These are phyloP conservation scores for Grigorovia humatica DNA, from an alignment of 805 yeast species.

Conservation along the genomic window DNA sequence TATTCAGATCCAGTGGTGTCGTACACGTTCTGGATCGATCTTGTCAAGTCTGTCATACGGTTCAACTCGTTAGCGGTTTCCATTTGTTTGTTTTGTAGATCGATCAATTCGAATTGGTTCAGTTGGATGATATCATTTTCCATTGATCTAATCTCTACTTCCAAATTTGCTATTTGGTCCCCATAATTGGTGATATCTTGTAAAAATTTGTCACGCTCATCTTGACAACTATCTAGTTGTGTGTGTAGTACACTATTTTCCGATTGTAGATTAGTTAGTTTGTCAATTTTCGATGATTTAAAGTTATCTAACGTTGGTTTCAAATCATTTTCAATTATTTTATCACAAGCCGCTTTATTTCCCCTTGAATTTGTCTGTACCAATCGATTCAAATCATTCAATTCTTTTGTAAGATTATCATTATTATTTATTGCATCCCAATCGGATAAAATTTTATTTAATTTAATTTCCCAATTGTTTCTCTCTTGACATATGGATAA, in stretches of 20 bases:
- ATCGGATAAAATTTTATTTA: constrained; percentile 9
- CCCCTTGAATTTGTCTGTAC: not conserved
- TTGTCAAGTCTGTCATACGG: not conserved
- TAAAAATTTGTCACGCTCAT: not conserved
- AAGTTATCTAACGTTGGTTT: not conserved
- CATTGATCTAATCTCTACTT: not conserved
- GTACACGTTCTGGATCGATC: not conserved
- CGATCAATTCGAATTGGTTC: not conserved
- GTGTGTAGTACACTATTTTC: not conserved
- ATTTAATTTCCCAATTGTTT: constrained; percentile 14
- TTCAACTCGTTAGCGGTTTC: not conserved
- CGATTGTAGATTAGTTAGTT: not conserved
- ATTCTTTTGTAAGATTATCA: not conserved
- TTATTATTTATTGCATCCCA: not conserved
- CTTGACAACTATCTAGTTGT: not conserved
- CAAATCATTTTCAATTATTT: not conserved
- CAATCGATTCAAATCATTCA: not conserved
- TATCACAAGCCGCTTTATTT: not conserved
- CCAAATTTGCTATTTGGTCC: not conserved
- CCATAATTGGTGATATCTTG: no score
- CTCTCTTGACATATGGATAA: constrained; percentile 10
- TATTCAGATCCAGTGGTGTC: not conserved
- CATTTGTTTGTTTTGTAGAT: not conserved
- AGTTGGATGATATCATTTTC: not conserved
- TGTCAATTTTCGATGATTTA: not conserved